These are phyloP conservation scores for Hordeum vulgare DNA, from an alignment of 176 grass and related monocot genomes.

Conservation along the genomic window MorexV3_pseudomolecules_assembly NC_058521.1:525563420-525563919, in stretches of 20 bases:
- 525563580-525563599: neutral
- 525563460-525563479: neutral
- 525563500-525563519: neutral
- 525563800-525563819: too few species aligned
- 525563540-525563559: neutral
- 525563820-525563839: too few species aligned
- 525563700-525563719: neutral
- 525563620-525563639: neutral
- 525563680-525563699: neutral
- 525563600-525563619: neutral
- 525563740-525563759: neutral
- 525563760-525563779: neutral
- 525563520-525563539: neutral
- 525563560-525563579: neutral
- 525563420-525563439: constrained; percentile 72
- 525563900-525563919: too few species aligned
- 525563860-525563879: too few species aligned
- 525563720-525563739: neutral
- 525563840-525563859: too few species aligned
- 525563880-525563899: too few species aligned
- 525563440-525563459: constrained; percentile 6
- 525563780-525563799: neutral
- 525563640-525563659: neutral
- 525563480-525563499: neutral
- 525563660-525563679: neutral